Base-by-base conservation (phyloP, 2,329 filamentous ascomycete species). In the Immersiporthe knoxdaviesiana region DNA sequence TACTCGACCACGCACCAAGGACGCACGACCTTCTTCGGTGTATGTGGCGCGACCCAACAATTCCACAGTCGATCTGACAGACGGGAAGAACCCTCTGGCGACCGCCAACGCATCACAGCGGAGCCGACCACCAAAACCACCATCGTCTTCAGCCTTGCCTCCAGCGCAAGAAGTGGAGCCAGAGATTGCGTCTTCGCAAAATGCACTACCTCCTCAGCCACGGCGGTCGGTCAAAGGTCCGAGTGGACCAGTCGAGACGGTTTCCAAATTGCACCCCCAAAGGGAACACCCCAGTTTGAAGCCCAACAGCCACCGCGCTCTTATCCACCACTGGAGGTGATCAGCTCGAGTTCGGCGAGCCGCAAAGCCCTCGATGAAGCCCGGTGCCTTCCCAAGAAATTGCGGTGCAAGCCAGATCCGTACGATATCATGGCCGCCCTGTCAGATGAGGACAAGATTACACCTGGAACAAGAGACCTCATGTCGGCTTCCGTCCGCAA, bases 401-500 rank as follows among this genome's bases (percentile, higher is more conserved):
- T 58, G 11, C 61, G 18, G 0, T 66, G 37, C 54, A 71, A 65
- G 18, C 44, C 67, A 16, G 69, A 71, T 39, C 69, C 69, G 7
- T 71, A 71, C n/a, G 69, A 71, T 30, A 69, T 71, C 37, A 58
- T 41, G 18, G 63, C 35, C 37, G 67, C 63, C 27, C 35, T 71
- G 0, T 62, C 63, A 11, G 67, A 67, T 10, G 54, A 71, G 1
- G 63, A 32, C 41, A 32, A 37, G 4, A n/a, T 63, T 2, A 30
- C 65, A 6, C 56, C 8, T 47, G 30, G 62, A 50, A 16, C 16
- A 24, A 39, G 3, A 30, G 39, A 10, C 37, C 47, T 54, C 39
- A 21, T 71, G 69, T 58, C 67, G 0, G 32, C 60, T 3, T 64
- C 69, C 7, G 39, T 67, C 30, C 69, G 64, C 47, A 69, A 65